Percentiles rank a stretch among this genome's conserved stretches.
These are phyloP conservation scores for Hanseniaspora osmophila DNA, from an alignment of 805 yeast genomes.

Conservation along the genomic window DNA sequence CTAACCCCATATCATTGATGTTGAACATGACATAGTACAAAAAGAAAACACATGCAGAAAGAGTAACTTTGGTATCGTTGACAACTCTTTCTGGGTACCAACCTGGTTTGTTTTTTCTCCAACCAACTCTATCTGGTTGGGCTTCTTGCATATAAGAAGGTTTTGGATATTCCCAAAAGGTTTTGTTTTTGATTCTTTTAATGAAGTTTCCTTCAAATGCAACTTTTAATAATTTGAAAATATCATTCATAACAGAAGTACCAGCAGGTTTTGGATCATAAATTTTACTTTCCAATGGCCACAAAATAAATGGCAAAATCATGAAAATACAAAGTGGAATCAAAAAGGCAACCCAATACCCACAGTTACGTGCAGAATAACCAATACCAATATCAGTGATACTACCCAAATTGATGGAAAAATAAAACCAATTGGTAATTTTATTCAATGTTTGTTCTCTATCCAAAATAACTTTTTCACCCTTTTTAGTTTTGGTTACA, in stretches of 20 bases:
- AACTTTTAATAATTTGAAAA: conserved; percentile 29
- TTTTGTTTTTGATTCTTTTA: conserved; percentile 26
- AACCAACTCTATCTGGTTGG: conserved; percentile 6
- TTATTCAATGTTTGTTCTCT: conserved; percentile 60
- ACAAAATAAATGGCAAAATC: conserved; percentile 36
- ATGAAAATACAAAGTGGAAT: conserved; percentile 51
- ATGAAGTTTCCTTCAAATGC: conserved; percentile 30
- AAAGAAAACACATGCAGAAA: conserved; percentile 33
- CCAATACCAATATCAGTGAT: conserved; percentile 67
- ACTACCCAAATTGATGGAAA: conserved; percentile 65
- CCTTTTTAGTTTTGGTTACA: conserved; percentile 39
- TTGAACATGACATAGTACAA: conserved; percentile 27
- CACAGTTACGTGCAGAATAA: conserved; percentile 49
- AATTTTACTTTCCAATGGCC: conserved; percentile 19
- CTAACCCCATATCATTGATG: conserved; percentile 11
- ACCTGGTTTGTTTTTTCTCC: conserved; percentile 16
- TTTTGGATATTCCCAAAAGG: conserved; percentile 32
- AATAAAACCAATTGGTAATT: conserved; percentile 62
- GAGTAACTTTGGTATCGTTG: conserved; percentile 30
- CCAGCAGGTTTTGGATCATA: conserved; percentile 18
- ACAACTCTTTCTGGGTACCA: conserved; percentile 30
- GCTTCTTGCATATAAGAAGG: conserved; percentile 4
- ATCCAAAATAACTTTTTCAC: conserved; percentile 56
- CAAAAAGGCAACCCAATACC: conserved; percentile 63
- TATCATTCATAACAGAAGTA: conserved; percentile 30